These are phyloP conservation scores for Ustilago vetiveriae DNA, from an alignment of 1,284 basidiomycete genomes.

Conservation along the genomic window DNA sequence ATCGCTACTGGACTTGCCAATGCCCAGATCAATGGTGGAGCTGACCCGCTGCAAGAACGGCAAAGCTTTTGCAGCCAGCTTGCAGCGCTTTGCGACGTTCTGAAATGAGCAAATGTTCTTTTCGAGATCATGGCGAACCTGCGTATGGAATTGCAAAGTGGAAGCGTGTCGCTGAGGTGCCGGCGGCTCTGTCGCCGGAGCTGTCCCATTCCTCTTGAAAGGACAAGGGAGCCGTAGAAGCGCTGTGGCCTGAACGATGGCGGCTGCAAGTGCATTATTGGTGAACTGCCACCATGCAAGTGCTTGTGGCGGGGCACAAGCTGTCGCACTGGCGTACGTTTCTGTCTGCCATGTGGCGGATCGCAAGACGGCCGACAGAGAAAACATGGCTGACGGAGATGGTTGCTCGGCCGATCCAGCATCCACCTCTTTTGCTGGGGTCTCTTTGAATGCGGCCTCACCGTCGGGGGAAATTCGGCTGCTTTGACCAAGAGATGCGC, in stretches of 20 bases:
- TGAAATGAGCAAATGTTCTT: constrained; percentile 35
- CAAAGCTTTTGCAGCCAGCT: constrained; percentile 30
- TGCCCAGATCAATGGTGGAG: constrained; percentile 21
- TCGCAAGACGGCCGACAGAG: constrained; percentile 23
- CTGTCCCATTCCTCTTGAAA: background rate
- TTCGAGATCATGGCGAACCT: constrained; percentile 25
- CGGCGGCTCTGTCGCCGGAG: background rate
- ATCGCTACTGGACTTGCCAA: constrained; percentile 6
- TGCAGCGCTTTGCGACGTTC: constrained; percentile 33
- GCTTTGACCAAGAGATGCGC: no score
- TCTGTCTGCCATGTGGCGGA: constrained; percentile 34
- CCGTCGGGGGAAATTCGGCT: no score
- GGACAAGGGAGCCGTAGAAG: constrained; percentile 22
- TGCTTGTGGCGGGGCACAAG: constrained; percentile 19
- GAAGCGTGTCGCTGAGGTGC: background rate
- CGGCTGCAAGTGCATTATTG: constrained; percentile 35
- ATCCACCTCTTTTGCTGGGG: background rate
- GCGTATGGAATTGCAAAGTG: constrained; percentile 13
- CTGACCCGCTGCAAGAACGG: constrained; percentile 31
- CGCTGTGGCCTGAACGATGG: constrained; percentile 35
- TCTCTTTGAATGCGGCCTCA: no score
- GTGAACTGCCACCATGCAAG: constrained; percentile 35
- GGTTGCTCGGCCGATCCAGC: background rate
- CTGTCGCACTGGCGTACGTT: constrained; percentile 20
- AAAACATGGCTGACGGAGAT: constrained; percentile 17